Evolutionary conservation across 2,329 filamentous ascomycete genomes (phyloP), one percentile per base, ranked within the genome.

Genomic region (Alternaria consortialis): DNA sequence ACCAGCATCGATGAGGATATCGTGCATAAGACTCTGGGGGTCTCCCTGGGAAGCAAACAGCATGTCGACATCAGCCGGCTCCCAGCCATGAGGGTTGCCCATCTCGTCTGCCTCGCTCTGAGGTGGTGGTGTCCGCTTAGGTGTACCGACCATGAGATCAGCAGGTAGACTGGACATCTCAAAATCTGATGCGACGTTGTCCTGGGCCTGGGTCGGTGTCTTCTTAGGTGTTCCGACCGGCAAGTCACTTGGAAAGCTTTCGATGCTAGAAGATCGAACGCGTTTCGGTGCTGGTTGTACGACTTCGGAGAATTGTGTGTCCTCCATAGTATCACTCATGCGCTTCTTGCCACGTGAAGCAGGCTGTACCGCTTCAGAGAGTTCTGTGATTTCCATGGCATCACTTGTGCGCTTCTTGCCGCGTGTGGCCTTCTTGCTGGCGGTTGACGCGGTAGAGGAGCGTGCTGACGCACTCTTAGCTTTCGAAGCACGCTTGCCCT

Each of bases 61-160:
- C 1, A 85, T 81, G 31, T 97, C 94, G 4, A 97, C 83, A 69
- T 97, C 92, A 2, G 91, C 84, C 0, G 91, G 83, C 5, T 84
- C 85, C 94, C 94, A 98, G 0, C 88, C 82, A 32, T 55, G 50
- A 5, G 36, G 48, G 23, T 60, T 58, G 31, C 57, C 43, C 7
- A 32, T 36, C n/a, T 60, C 60, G 29, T 67, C 65, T 11, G 68
- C 58, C 7, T 66, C 67, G 50, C 53, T 64, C 36, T 54, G 56
- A 27, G 62, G 63, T 12, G 68, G 62, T 23, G 71, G 68, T 11
- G 64, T 68, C 47, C 71, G 65, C 64, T 66, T 79, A 78, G 68
- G 71, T 50, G 40, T 88, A 82, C 69, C 63, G 37, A 67, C 56
- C 25, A 65, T 60, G 12, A 69, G 52, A 20, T 64, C 64, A 15